Evolutionary conservation across 345 rosid genomes (phyloP).

Genomic region (Ailanthus altissimus): DNA sequence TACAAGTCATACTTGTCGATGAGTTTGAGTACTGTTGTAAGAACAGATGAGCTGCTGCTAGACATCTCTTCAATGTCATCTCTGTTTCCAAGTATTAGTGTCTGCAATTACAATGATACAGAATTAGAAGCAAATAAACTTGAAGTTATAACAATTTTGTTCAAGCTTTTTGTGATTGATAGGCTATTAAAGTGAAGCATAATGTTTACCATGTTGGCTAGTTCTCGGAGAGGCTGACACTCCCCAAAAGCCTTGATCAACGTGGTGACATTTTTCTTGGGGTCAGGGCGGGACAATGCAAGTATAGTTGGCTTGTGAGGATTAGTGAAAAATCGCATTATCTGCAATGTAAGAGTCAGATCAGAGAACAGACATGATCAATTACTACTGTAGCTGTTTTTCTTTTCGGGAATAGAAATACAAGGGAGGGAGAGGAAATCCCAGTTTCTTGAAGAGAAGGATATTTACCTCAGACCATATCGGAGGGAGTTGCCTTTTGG

Average conservation of each 20-base stretch:
- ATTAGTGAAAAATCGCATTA: conserved; percentile 87
- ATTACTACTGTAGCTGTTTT: background rate
- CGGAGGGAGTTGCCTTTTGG: conserved; percentile 67
- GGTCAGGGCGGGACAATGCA: conserved; percentile 89
- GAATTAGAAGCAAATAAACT: conserved; percentile 14
- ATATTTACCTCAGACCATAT: conserved; percentile 79
- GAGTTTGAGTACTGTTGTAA: conserved; percentile 61
- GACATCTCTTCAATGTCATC: conserved; percentile 76
- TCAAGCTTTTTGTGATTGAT: background rate
- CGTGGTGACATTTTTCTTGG: conserved; percentile 86
- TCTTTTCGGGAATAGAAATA: background rate
- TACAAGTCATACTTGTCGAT: conserved; percentile 64
- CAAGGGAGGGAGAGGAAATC: background rate
- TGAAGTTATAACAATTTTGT: conserved; percentile 12
- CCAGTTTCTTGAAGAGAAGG: conserved; percentile 11
- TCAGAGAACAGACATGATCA: background rate
- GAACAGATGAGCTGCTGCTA: conserved; percentile 51
- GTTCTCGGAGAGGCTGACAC: conserved; percentile 74
- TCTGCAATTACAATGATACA: conserved; percentile 35
- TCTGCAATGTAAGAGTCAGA: conserved; percentile 39
- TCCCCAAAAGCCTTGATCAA: conserved; percentile 93
- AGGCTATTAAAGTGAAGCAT: background rate
- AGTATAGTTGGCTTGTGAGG: conserved; percentile 92
- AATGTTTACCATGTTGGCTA: conserved; percentile 78
- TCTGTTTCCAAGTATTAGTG: conserved; percentile 62